A percentile compares a stretch with the other conserved stretches of the same genome.
Conservation (phyloP, 257 asterid genomes). For the Solanum rostratum region DNA sequence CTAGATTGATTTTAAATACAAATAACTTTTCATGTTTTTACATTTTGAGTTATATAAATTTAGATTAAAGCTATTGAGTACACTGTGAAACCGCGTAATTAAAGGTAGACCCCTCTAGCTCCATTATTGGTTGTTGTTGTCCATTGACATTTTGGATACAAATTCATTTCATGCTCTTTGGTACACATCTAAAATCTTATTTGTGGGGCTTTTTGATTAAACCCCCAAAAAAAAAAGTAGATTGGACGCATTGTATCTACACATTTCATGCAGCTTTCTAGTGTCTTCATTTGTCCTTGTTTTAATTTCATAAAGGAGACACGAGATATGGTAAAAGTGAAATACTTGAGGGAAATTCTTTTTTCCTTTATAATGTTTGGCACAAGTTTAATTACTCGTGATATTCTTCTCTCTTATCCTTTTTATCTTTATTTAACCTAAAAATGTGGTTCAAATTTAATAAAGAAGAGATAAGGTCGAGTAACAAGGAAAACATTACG, state of each 20-base stretch:
- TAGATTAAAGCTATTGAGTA: background rate
- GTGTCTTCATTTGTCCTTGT: background rate
- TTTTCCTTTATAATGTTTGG: background rate
- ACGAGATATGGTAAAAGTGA: background rate
- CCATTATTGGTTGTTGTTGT: conserved; percentile 1
- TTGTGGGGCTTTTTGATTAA: background rate
- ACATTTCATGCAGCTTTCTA: background rate
- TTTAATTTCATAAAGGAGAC: background rate
- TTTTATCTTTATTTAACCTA: background rate
- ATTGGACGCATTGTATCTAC: background rate
- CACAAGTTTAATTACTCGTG: background rate
- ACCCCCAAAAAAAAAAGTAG: background rate
- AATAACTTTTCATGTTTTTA: background rate
- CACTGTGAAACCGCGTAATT: background rate
- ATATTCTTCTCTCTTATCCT: background rate
- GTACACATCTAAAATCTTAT: background rate
- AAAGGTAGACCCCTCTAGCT: background rate
- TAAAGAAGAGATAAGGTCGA: background rate
- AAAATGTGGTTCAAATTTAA: background rate
- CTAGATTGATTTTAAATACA: accelerated
- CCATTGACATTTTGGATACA: background rate
- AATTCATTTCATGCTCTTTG: background rate
- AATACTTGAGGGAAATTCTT: background rate
- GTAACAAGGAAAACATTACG: too few relatives aligned
- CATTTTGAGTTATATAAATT: background rate